A percentile compares a stretch with the other conserved stretches of the same genome.
phyloP scores from a whole-genome alignment of 1,139 yeast genomes.

The Candida tunisiensis region DNA sequence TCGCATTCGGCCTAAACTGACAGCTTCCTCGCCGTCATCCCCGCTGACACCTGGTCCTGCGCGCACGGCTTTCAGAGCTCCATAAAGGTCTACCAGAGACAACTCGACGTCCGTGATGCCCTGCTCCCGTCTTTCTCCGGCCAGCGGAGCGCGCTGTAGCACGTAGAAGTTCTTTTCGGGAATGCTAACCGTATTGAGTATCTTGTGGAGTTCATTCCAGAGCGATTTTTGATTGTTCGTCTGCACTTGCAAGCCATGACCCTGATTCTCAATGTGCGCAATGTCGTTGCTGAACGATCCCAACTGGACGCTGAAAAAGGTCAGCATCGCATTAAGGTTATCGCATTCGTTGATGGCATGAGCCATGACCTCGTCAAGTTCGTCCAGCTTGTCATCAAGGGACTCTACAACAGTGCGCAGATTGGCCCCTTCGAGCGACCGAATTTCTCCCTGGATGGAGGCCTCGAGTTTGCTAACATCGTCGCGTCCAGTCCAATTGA shows the following conservation, averaged over 20 bases:
- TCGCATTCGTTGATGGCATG: conserved; percentile 47
- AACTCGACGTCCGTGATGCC: conserved; percentile 36
- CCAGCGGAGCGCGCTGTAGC: too few relatives aligned
- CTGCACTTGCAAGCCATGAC: conserved; percentile 72
- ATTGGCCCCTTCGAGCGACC: conserved; percentile 31
- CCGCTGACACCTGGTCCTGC: neutral
- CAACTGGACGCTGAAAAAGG: conserved; percentile 40
- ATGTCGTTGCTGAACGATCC: conserved; percentile 52
- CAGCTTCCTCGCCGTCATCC: conserved; percentile 18
- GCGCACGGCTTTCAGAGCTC: conserved; percentile 29
- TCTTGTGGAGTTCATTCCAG: conserved; percentile 50
- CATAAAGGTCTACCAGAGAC: conserved; percentile 40
- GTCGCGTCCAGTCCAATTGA: conserved; percentile 57
- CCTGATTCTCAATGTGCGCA: conserved; percentile 53
- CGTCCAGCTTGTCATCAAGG: conserved; percentile 26
- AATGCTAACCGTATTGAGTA: conserved; percentile 53
- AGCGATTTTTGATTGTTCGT: conserved; percentile 65
- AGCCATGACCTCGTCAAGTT: conserved; percentile 26
- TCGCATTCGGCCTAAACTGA: conserved; percentile 42
- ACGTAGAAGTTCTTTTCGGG: conserved; percentile 35
- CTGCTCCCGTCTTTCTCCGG: conserved; percentile 32
- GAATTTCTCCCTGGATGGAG: conserved; percentile 37
- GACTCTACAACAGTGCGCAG: conserved; percentile 31
- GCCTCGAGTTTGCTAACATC: conserved; percentile 38
- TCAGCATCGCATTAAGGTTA: conserved; percentile 36